Evolutionary conservation across 2,329 filamentous ascomycete species (phyloP).

Genomic region (Penicillium sp.): DNA sequence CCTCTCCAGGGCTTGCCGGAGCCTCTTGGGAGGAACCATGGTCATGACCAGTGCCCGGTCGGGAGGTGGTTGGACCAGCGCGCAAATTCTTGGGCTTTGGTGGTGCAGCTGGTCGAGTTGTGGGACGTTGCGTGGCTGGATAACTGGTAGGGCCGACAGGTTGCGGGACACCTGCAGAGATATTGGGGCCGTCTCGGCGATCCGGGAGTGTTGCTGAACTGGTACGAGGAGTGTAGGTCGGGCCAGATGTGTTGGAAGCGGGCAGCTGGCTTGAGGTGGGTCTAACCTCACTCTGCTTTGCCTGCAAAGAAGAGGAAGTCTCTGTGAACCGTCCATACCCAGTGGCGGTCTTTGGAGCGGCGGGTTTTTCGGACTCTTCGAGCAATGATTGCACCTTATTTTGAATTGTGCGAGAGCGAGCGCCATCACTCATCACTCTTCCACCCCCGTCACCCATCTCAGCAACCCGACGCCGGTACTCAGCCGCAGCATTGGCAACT

Average conservation of each 20-base stretch:
- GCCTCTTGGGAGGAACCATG: conserved; percentile 29
- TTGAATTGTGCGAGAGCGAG: conserved; percentile 80
- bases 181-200: conserved; percentile 17
- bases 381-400: conserved; percentile 84
- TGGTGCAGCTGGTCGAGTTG: conserved; percentile 53
- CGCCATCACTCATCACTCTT: conserved; percentile 50
- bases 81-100: conserved; percentile 61
- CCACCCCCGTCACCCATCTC: conserved; percentile 53
- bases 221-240: conserved; percentile 18
- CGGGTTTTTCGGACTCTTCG: conserved; percentile 66
- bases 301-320: conserved; percentile 38
- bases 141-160: conserved; percentile 19
- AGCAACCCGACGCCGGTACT: conserved; percentile 75
- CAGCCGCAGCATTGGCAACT: conserved; percentile 82
- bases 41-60: conserved; percentile 22
- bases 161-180: conserved; percentile 20
- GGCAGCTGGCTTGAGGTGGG: conserved; percentile 17
- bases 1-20: conserved; percentile 49
- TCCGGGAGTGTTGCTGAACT: conserved; percentile 13
- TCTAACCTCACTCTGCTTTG: conserved; percentile 35
- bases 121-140: conserved; percentile 26
- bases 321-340: conserved; percentile 88
- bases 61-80: conserved; percentile 39
- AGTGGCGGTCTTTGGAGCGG: conserved; percentile 68
- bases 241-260: conserved; percentile 23